Evolutionary conservation across 768 basidiomycete genomes (phyloP).

Genomic region (Punctularia strigosozonata): DNA sequence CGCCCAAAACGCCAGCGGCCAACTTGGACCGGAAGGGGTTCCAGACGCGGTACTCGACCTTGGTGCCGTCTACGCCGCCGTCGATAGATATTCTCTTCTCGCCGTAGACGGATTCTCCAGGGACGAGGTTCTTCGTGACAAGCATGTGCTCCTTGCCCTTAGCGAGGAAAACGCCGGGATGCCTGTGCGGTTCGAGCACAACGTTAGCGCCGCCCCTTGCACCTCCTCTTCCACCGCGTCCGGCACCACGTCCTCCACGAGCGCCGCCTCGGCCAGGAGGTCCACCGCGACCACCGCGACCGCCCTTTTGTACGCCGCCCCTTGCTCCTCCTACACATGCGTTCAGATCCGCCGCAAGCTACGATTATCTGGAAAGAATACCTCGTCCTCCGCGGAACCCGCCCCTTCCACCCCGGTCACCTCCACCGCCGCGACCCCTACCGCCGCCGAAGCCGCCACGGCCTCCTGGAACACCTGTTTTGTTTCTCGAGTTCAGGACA

Average conservation of each 20-base stretch:
- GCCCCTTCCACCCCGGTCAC: slow-evolving; percentile 11
- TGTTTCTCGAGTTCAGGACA: no score
- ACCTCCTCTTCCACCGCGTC: slow-evolving; percentile 58
- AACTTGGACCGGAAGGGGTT: slow-evolving; percentile 97
- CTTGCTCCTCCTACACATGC: slow-evolving; percentile 7
- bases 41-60: slow-evolving; percentile 97
- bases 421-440: slow-evolving; percentile 14
- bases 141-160: slow-evolving; percentile 95
- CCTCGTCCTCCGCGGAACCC: slow-evolving; percentile 19
- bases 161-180: slow-evolving; percentile 92
- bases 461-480: slow-evolving; percentile 59
- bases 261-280: slow-evolving; percentile 21
- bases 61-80: slow-evolving; percentile 60
- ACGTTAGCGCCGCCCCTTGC: slow-evolving; percentile 77
- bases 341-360: slow-evolving; percentile 29
- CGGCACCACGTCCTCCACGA: slow-evolving; percentile 35
- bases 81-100: slow-evolving; percentile 95
- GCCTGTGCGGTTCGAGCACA: slow-evolving; percentile 90
- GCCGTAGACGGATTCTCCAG: slow-evolving; percentile 96
- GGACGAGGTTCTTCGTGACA: slow-evolving; percentile 96
- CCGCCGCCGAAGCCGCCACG: slow-evolving; percentile 61
- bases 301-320: slow-evolving; percentile 16
- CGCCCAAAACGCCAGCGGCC: slow-evolving; percentile 93
- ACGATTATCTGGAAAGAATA: slow-evolving; percentile 14
- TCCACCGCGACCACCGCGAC: slow-evolving; percentile 19